A percentile compares a stretch with the other conserved stretches of the same genome.
These are phyloP conservation scores for Aspergillus ochraceoroseus DNA, from an alignment of 2,329 filamentous ascomycete species.

Conservation along the genomic window DNA sequence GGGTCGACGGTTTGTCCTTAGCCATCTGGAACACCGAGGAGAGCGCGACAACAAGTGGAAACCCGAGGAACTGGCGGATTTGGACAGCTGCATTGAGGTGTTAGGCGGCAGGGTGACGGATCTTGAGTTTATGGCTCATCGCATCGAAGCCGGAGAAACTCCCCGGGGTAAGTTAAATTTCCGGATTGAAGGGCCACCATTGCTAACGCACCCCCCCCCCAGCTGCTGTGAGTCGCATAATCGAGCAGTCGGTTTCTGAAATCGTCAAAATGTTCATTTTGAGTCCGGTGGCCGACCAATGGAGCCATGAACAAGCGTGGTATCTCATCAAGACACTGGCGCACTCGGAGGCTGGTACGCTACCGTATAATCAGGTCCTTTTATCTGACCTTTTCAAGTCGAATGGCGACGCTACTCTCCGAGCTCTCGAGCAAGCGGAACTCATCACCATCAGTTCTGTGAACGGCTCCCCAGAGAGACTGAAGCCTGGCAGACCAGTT, in stretches of 20 bases:
- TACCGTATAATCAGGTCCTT: slow-evolving; percentile 82
- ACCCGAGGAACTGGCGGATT: slow-evolving; percentile 58
- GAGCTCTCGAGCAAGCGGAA: slow-evolving; percentile 76
- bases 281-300: slow-evolving; percentile 56
- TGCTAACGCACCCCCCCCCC: slow-evolving; percentile 23
- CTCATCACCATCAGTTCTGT: slow-evolving; percentile 70
- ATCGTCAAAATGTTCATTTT: slow-evolving; percentile 91
- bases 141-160: slow-evolving; percentile 80
- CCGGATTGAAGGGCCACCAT: not conserved
- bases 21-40: slow-evolving; percentile 58
- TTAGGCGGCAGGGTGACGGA: slow-evolving; percentile 92
- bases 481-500: slow-evolving; percentile 78
- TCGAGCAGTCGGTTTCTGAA: slow-evolving; percentile 81
- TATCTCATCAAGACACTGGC: slow-evolving; percentile 75
- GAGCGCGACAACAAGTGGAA: slow-evolving; percentile 37
- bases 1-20: slow-evolving; percentile 84
- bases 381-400: slow-evolving; percentile 69
- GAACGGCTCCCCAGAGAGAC: slow-evolving; percentile 70
- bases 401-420: slow-evolving; percentile 69
- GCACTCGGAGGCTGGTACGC: slow-evolving; percentile 50
- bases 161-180: slow-evolving; percentile 53
- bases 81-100: slow-evolving; percentile 74
- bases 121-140: slow-evolving; percentile 85
- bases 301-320: slow-evolving; percentile 87
- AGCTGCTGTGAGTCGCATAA: slow-evolving; percentile 80